These are phyloP conservation scores for Deuterostichococcus epilithicus DNA, from an alignment of 139 green algal species.

Conservation along the genomic window DNA sequence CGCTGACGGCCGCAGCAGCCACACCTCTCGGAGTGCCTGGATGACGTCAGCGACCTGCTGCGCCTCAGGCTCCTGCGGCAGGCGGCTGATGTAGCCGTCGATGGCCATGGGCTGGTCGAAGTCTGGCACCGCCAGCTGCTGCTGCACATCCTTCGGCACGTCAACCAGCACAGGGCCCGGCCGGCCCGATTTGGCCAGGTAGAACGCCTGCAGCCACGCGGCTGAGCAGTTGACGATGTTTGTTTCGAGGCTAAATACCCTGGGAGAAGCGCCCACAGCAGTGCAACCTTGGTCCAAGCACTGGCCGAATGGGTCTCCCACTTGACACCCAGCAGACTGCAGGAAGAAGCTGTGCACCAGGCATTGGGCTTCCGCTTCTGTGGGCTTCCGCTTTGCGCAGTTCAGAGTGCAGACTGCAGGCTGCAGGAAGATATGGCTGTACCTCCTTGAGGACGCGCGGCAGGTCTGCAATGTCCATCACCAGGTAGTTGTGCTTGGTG, in stretches of 20 bases:
- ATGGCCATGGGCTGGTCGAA: slow-evolving; percentile 84
- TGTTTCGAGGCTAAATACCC: too few relatives aligned
- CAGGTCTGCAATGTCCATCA: slow-evolving; percentile 96
- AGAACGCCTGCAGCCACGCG: slow-evolving; percentile 72
- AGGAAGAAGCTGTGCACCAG: too few relatives aligned
- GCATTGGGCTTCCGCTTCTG: too few relatives aligned
- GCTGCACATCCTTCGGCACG: slow-evolving; percentile 98
- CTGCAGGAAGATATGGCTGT: neutral
- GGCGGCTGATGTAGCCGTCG: slow-evolving; percentile 83
- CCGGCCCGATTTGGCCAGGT: slow-evolving; percentile 85
- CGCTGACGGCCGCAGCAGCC: neutral
- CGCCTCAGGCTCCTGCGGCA: slow-evolving; percentile 50
- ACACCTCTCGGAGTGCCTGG: slow-evolving; percentile 44
- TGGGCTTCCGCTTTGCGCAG: too few relatives aligned
- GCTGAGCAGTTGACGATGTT: too few relatives aligned
- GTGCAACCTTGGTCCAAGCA: too few relatives aligned
- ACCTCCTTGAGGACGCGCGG: slow-evolving; percentile 89
- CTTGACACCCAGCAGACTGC: too few relatives aligned
- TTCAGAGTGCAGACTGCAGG: neutral
- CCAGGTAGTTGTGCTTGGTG: slow-evolving; percentile 99
- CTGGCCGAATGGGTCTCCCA: too few relatives aligned
- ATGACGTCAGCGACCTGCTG: slow-evolving; percentile 40
- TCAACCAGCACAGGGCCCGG: slow-evolving; percentile 95
- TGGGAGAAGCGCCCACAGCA: too few relatives aligned
- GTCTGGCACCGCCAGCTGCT: slow-evolving; percentile 89